phyloP scores from a whole-genome alignment of 2,329 filamentous ascomycete genomes.

The Colletotrichum lini region DNA sequence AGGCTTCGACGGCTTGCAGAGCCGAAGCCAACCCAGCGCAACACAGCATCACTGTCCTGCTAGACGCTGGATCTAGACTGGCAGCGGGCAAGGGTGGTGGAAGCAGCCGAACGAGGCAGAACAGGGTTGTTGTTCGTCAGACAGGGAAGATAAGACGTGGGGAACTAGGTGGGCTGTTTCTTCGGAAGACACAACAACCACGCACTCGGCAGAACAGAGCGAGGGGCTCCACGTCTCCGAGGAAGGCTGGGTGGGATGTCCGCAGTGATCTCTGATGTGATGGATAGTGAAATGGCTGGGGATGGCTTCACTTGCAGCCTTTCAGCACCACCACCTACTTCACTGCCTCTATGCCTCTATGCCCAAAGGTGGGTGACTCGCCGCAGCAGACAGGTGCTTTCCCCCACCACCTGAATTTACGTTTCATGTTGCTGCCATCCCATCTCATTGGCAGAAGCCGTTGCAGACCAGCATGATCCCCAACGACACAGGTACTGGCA shows the following conservation, averaged over 20 bases:
- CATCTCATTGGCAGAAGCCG: slow-evolving; percentile 19
- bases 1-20: neutral
- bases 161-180: neutral
- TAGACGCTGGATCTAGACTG: slow-evolving; percentile 12
- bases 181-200: neutral
- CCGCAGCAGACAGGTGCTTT: slow-evolving; percentile 2
- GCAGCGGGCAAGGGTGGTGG: slow-evolving; percentile 3
- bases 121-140: slow-evolving; percentile 12
- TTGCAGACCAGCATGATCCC: slow-evolving; percentile 7
- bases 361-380: neutral
- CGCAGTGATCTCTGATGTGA: slow-evolving; percentile 12
- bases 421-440: slow-evolving; percentile 28
- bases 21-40: too few relatives aligned
- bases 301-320: slow-evolving; percentile 35
- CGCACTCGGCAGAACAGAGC: neutral
- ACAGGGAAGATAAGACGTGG: neutral
- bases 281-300: slow-evolving; percentile 35
- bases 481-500: slow-evolving; percentile 28
- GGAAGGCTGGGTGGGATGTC: slow-evolving; percentile 26
- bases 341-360: neutral
- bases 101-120: slow-evolving; percentile 13
- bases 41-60: neutral
- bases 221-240: slow-evolving; percentile 7
- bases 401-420: slow-evolving; percentile 23
- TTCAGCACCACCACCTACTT: neutral